These are phyloP conservation scores for Fusarium guadeloupense DNA, from an alignment of 2,329 filamentous ascomycete species.

Conservation along the genomic window DNA sequence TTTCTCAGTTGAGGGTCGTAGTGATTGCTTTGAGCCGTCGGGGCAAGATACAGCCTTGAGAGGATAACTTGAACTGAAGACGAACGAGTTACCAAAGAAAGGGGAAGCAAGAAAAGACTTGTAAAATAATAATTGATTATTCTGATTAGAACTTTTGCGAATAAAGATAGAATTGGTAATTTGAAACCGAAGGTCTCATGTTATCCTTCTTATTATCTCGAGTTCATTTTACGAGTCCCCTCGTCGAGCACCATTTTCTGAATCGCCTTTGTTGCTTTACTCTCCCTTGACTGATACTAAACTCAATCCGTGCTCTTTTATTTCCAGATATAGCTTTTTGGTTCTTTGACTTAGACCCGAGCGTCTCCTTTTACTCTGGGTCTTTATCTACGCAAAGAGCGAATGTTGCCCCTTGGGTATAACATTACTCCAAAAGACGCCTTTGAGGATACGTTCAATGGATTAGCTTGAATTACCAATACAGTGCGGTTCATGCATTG, in stretches of 20 bases:
- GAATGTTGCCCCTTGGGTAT: background rate
- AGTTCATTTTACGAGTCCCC: background rate
- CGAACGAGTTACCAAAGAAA: conserved; percentile 1
- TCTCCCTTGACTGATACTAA: background rate
- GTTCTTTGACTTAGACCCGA: background rate
- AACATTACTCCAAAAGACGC: background rate
- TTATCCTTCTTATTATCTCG: conserved; percentile 13
- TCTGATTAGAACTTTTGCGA: background rate
- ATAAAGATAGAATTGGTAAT: background rate
- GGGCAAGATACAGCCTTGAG: background rate
- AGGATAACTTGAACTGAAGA: background rate
- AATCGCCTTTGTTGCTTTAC: conserved; percentile 24
- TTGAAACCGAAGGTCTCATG: background rate
- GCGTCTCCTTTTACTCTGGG: background rate
- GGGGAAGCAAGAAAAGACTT: background rate
- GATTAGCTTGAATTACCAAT: background rate
- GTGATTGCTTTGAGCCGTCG: background rate
- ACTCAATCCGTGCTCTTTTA: background rate
- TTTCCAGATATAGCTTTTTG: conserved; percentile 13
- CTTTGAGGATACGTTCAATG: background rate
- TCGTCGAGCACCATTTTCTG: conserved; percentile 1
- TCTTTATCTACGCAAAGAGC: conserved; percentile 11
- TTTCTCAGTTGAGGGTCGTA: background rate
- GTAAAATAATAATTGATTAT: background rate
- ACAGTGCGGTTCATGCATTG: background rate